Base-by-base conservation (phyloP, 2,329 filamentous ascomycete genomes). In the Fusarium annulatum region DNA sequence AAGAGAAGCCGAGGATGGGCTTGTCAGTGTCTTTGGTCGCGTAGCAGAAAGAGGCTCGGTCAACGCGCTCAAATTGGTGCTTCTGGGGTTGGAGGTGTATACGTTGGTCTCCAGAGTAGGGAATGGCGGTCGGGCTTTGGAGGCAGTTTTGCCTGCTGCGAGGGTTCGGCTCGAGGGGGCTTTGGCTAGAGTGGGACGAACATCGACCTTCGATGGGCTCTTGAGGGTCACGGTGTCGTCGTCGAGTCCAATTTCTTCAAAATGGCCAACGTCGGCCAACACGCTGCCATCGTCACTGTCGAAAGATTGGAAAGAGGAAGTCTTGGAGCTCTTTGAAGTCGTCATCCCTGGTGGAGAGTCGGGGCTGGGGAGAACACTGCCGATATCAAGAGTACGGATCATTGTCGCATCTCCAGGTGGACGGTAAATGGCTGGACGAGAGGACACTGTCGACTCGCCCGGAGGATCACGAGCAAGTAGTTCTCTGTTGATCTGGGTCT, bases 161-260 rank as follows among this genome's bases (percentile, higher is more conserved):
- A 81, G 78, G 49, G 76, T 79, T 52, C 79, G 79, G 56, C 72
- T 77, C n/a, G 71, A 60, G 28, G 78, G 69, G 33, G 67, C 80
- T 74, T 79, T 83, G 64, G 69, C 71, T 53, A 73, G 43, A 61
- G 76, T 58, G 78, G 81, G 59, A 77, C 82, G 71, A 60, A 85
- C 78, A 69, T 86, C 84, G 59, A 85, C 79, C 39, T 85, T 81
- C 42, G 84, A 86, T 14, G 84, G 85, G 42, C 84, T 80, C 69
- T 86, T 88, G 72, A 89, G 88, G 41, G 88, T 88, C 81, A 82
- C 64, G 74, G 77, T 64, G 77, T 81, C 86, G 70, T 95, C 91
- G 76, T 95, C 92, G 36, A 98, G 89, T 18, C 93, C 94, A 80
- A 98, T 97, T 74, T 98, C 96, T 81, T 98, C 96, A 78, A 98